Base-by-base conservation (phyloP, 257 asterid species). In the Gynochthodes officinalis region DNA sequence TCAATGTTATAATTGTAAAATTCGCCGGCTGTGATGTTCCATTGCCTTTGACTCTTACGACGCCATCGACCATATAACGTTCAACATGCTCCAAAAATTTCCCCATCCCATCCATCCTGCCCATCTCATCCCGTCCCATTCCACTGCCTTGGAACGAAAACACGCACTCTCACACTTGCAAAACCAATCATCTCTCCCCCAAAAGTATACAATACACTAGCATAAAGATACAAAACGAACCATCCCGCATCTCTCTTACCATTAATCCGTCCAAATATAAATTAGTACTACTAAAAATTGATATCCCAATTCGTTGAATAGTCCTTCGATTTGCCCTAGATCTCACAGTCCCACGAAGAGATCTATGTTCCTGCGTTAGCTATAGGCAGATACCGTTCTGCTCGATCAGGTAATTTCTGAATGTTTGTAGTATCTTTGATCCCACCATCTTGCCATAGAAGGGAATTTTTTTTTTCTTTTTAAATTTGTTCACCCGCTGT, bases 1-100 rank as follows among this genome's bases (percentile, higher is more conserved):
- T 13, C 21, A 48, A 48, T 4, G 11, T 11, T 6, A 4, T 13
- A 37, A 39, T 16, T 42, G 69, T 39, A 37, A 39, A 67, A 44
- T 9, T 67, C 53, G 78, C 78, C 78, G 73, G 78, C 78, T 75
- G 63, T 55, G 44, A 52, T 54, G 78, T 67, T 35, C 53, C 53
- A 23, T 73, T 33, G 50, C 48, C 54, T 10, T 62, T 73, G 60
- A 61, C 66, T 73, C 33, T n/a, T 44, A 65, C 59, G 73, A 46
- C 64, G 1, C 68, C 73, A 55, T 66, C 33, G 27, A 43, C 73
- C 72, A 73, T 73, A 44, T 49, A 73, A 32, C 70, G 76, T 63
- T 73, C 57, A 14, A 48, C 19, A 4, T 40, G 13, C 61, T 28
- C 62, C 55, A 28, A 43, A 42, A 46, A 30, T 59, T 72, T 59